Conservation (phyloP, 768 basidiomycete species). For the Exsudoporus frostii region DNA sequence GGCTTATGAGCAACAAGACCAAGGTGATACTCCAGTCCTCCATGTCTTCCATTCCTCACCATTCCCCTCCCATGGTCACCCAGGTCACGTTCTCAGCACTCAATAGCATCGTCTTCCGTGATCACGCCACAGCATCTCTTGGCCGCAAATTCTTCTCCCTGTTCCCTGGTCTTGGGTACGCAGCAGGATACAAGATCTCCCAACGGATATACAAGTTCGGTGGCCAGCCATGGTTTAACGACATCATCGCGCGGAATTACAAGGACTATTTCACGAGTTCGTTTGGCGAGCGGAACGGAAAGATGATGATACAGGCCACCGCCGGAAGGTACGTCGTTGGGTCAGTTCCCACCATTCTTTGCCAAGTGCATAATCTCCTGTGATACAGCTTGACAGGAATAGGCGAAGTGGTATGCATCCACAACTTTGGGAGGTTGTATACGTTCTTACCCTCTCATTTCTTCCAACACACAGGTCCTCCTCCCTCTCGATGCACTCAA, state of each 20-base stretch:
- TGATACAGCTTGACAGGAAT: conserved; percentile 63
- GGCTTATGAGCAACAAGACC: conserved; percentile 95
- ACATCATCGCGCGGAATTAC: conserved; percentile 80
- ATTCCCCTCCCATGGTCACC: background rate
- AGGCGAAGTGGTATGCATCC: conserved; percentile 82
- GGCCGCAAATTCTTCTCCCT: conserved; percentile 76
- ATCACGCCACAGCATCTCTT: conserved; percentile 67
- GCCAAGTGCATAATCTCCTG: background rate
- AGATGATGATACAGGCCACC: conserved; percentile 91
- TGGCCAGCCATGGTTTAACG: conserved; percentile 97
- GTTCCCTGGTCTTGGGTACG: conserved; percentile 98
- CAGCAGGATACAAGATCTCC: conserved; percentile 94
- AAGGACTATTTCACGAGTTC: conserved; percentile 74
- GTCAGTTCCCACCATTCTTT: background rate
- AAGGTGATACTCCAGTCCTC: conserved; percentile 44
- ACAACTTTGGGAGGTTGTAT: background rate
- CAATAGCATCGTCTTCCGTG: conserved; percentile 83
- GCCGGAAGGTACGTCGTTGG: conserved; percentile 73
- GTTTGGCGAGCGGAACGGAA: conserved; percentile 94
- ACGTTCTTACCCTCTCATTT: background rate
- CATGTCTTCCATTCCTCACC: background rate
- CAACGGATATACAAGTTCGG: conserved; percentile 98
- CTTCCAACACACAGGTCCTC: conserved; percentile 57
- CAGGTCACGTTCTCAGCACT: conserved; percentile 64
- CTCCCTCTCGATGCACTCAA: conserved; percentile 95